A percentile compares a stretch with the other conserved stretches of the same genome.
These are phyloP conservation scores for Gnaphalium uliginosum DNA, from an alignment of 129 eudicot species.

Conservation along the genomic window DNA sequence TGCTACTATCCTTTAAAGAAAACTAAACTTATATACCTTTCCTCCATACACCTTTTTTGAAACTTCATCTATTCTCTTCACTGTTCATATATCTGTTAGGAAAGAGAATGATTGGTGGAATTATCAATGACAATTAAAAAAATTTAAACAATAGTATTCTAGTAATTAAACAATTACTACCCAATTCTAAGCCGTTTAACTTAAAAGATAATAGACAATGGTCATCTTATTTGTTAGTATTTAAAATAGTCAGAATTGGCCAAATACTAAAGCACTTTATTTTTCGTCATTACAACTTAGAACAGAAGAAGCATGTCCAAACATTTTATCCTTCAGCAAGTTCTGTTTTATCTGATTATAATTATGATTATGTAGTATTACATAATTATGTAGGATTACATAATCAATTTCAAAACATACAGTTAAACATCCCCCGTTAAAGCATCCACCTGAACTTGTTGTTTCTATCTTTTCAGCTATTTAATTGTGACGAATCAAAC, in stretches of 20 bases:
- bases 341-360: background rate
- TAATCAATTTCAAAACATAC: background rate
- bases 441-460: constrained; percentile 15
- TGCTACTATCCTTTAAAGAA: background rate
- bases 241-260: background rate
- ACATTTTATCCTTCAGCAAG: background rate
- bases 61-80: background rate
- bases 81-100: background rate
- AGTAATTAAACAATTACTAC: background rate
- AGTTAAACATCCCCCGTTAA: background rate
- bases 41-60: background rate
- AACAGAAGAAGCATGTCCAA: background rate
- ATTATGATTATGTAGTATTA: background rate
- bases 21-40: background rate
- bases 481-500: constrained; percentile 90
- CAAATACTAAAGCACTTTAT: background rate
- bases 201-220: background rate
- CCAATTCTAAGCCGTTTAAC: background rate
- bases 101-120: background rate
- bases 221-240: background rate
- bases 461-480: constrained; percentile 49
- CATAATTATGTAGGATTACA: background rate
- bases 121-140: background rate
- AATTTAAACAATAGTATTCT: background rate
- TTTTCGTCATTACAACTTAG: background rate